phyloP scores from a whole-genome alignment of 495 filamentous ascomycete genomes.

The Clohesyomyces aquaticus region DNA sequence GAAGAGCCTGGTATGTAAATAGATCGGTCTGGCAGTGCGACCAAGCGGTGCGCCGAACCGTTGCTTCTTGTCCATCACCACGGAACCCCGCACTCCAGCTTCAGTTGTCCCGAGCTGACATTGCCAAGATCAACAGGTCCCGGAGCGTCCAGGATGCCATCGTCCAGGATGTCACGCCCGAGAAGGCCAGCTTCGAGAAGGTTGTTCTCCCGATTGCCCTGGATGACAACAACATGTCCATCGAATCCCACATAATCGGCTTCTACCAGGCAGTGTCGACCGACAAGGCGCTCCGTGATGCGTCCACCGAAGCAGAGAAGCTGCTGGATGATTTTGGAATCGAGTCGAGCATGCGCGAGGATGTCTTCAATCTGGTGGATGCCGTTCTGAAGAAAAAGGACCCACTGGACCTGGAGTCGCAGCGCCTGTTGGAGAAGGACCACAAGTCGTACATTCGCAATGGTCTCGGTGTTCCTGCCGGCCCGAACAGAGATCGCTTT shows the following conservation, averaged over 20 bases:
- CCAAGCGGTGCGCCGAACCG: background rate
- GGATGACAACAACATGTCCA: constrained; percentile 51
- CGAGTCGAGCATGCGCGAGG: constrained; percentile 69
- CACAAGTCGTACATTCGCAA: constrained; percentile 68
- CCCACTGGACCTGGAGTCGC: constrained; percentile 65
- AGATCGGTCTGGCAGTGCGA: background rate
- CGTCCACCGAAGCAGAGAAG: constrained; percentile 69
- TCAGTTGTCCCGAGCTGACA: constrained; percentile 18
- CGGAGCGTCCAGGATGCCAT: constrained; percentile 74
- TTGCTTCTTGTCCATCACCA: background rate
- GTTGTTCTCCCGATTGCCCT: constrained; percentile 51
- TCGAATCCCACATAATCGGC: constrained; percentile 51
- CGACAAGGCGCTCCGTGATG: constrained; percentile 54
- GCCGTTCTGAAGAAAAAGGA: constrained; percentile 62
- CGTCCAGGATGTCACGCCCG: constrained; percentile 66
- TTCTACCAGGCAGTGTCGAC: constrained; percentile 56
- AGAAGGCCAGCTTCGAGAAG: constrained; percentile 54
- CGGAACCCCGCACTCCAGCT: background rate
- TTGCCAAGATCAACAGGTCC: constrained; percentile 61
- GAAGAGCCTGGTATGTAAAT: constrained; percentile 56
- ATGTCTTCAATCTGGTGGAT: constrained; percentile 66
- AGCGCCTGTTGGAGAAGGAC: constrained; percentile 67
- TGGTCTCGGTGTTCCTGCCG: constrained; percentile 64
- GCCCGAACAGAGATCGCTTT: constrained; percentile 65
- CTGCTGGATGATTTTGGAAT: constrained; percentile 69